Percentiles rank a stretch among this genome's conserved stretches.
These are phyloP conservation scores for Cyclocybe aegerita DNA, from an alignment of 768 basidiomycete genomes.

Conservation along the genomic window DNA sequence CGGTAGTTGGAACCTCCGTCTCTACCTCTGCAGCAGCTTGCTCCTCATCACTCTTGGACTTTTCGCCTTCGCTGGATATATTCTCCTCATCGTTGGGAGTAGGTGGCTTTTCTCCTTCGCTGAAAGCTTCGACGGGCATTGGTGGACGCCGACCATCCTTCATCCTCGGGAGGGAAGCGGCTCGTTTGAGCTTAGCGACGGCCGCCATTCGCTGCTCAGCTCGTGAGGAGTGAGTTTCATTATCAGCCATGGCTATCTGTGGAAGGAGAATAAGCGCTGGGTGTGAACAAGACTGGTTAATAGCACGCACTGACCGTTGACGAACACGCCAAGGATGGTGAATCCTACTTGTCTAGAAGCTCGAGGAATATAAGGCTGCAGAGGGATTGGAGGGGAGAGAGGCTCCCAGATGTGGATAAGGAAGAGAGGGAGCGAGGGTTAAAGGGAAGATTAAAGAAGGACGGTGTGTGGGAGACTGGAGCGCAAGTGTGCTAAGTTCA, in stretches of 20 bases:
- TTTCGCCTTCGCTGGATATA: constrained; percentile 20
- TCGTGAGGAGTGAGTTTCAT: constrained; percentile 46
- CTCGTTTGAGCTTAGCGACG: constrained; percentile 88
- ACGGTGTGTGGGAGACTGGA: constrained; percentile 2
- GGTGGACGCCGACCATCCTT: constrained; percentile 87
- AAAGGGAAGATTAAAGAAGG: constrained; percentile 17
- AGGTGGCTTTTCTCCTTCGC: constrained; percentile 67
- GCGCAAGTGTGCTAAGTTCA: constrained; percentile 2
- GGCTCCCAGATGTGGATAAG: constrained; percentile 2
- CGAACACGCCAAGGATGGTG: constrained; percentile 15
- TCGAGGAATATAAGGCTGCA: constrained; percentile 5
- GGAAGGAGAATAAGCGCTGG: constrained; percentile 14
- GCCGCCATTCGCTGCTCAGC: constrained; percentile 83
- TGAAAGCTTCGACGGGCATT: constrained; percentile 81
- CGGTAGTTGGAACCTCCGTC: constrained; percentile 2
- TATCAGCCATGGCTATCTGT: constrained; percentile 38
- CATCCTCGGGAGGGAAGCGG: constrained; percentile 88
- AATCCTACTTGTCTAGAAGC: constrained; percentile 3
- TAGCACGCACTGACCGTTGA: constrained; percentile 15
- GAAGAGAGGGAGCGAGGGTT: constrained; percentile 10
- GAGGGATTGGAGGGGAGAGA: constrained; percentile 1
- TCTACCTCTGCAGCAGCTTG: constrained; percentile 5
- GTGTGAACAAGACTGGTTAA: constrained; percentile 2
- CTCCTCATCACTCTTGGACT: constrained; percentile 11
- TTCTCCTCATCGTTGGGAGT: constrained; percentile 15